A percentile compares a stretch with the other conserved stretches of the same genome.
Evolutionary conservation across 306 rosid genomes (phyloP).

Genomic region (Gastrolobium villosum): DNA sequence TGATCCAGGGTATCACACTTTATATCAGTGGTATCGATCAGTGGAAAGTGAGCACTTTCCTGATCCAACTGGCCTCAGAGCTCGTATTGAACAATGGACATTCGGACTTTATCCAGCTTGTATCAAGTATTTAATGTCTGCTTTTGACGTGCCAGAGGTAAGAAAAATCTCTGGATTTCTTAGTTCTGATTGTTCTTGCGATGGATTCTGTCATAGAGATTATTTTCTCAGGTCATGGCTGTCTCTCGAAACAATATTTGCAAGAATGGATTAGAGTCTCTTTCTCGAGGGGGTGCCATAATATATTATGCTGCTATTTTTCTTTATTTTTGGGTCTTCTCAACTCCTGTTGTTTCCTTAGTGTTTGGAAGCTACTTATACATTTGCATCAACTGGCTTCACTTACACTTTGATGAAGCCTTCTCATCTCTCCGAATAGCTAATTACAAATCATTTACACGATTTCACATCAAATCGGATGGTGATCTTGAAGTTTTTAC

Average conservation of each 20-base stretch:
- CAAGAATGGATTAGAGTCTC: slow-evolving; percentile 82
- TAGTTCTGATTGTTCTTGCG: slow-evolving; percentile 23
- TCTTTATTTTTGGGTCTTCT: slow-evolving; percentile 95
- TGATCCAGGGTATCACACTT: slow-evolving; percentile 86
- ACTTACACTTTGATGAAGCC: slow-evolving; percentile 96
- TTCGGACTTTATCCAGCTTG: slow-evolving; percentile 98
- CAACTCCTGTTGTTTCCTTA: slow-evolving; percentile 94
- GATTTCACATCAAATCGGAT: slow-evolving; percentile 73
- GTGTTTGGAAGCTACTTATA: slow-evolving; percentile 95
- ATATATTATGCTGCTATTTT: slow-evolving; percentile 91
- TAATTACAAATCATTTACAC: slow-evolving; percentile 90
- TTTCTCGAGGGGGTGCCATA: slow-evolving; percentile 79
- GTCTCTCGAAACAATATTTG: slow-evolving; percentile 89
- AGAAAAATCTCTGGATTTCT: slow-evolving; percentile 37
- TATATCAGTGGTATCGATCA: slow-evolving; percentile 88
- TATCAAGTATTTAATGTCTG: slow-evolving; percentile 94
- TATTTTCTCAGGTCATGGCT: slow-evolving; percentile 86
- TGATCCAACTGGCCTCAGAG: slow-evolving; percentile 97
- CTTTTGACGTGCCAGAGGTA: slow-evolving; percentile 99
- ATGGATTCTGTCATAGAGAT: slow-evolving; percentile 25
- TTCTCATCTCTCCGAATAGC: slow-evolving; percentile 97
- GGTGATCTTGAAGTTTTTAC: slow-evolving; percentile 97
- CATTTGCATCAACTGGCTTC: slow-evolving; percentile 95
- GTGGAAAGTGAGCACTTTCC: slow-evolving; percentile 97
- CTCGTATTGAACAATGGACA: slow-evolving; percentile 96